These are phyloP conservation scores for Pezicula carpinea DNA, from an alignment of 2,329 filamentous ascomycete species.

Conservation along the genomic window DNA sequence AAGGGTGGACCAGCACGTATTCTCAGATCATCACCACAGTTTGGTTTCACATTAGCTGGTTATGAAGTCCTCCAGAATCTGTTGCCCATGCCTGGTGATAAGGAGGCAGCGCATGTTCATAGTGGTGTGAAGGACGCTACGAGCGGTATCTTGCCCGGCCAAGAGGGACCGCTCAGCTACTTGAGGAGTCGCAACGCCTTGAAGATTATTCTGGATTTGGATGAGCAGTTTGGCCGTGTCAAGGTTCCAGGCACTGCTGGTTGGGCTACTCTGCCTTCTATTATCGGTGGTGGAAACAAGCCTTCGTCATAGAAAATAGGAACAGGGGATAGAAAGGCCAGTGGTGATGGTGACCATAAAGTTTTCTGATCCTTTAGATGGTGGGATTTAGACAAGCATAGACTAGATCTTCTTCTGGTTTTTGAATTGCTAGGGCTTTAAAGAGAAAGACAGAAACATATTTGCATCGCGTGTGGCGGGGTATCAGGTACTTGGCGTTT, in stretches of 20 bases:
- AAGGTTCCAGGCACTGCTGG: slow-evolving; percentile 15
- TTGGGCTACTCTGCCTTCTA: slow-evolving; percentile 7
- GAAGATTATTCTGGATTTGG: slow-evolving; percentile 91
- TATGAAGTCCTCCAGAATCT: slow-evolving; percentile 86
- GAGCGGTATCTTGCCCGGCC: slow-evolving; percentile 37
- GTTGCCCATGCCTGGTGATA: slow-evolving; percentile 71
- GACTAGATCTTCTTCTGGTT: no score
- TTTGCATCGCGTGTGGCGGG: no score
- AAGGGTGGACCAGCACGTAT: slow-evolving; percentile 96
- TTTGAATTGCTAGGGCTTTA: no score
- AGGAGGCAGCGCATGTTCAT: slow-evolving; percentile 43
- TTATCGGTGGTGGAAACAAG: slow-evolving; percentile 7
- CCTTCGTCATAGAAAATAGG: no score
- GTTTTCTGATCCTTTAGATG: no score
- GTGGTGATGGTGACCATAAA: no score
- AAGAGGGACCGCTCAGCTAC: slow-evolving; percentile 44
- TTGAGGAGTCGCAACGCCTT: slow-evolving; percentile 81
- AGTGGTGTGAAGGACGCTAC: slow-evolving; percentile 60
- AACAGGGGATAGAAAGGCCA: no score
- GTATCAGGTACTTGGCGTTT: no score
- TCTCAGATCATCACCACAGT: slow-evolving; percentile 90
- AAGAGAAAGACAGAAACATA: no score
- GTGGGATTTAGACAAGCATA: no score
- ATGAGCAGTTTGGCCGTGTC: slow-evolving; percentile 76
- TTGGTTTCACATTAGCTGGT: slow-evolving; percentile 92